Evolutionary conservation across 495 filamentous ascomycete species (phyloP).

Genomic region (Penicillium steckii): DNA sequence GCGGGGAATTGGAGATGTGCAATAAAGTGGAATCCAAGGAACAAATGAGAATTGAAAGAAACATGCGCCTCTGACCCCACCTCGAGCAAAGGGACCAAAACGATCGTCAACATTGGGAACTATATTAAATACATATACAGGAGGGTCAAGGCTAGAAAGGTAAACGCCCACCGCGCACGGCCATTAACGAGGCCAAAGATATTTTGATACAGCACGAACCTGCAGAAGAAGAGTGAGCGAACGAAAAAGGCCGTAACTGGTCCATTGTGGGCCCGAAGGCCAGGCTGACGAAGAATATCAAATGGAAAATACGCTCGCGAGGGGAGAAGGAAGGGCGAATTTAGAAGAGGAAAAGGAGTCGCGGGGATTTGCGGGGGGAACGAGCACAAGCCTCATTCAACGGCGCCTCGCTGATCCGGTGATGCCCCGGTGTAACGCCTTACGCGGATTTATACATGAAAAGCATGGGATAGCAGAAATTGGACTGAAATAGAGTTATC

Average conservation of each 20-base stretch:
- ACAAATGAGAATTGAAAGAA: neutral
- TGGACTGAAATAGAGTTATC: too few relatives aligned
- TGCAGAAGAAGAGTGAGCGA: conserved; percentile 24
- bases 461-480: neutral
- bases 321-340: conserved; percentile 14
- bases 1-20: neutral
- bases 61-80: neutral
- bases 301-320: conserved; percentile 9
- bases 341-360: conserved; percentile 26
- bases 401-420: conserved; percentile 17
- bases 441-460: neutral
- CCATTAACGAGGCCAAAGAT: too few relatives aligned
- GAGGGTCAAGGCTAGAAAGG: too few relatives aligned
- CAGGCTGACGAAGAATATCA: conserved; percentile 14
- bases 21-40: neutral
- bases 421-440: conserved; percentile 21
- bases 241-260: conserved; percentile 25
- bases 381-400: conserved; percentile 27
- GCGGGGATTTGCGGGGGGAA: conserved; percentile 19
- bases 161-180: neutral
- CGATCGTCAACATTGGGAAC: neutral
- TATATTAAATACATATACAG: neutral
- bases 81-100: neutral
- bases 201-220: conserved; percentile 28
- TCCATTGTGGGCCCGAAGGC: conserved; percentile 31